phyloP scores from a whole-genome alignment of 2,329 filamentous ascomycete genomes.

The Phialophora macrospora region DNA sequence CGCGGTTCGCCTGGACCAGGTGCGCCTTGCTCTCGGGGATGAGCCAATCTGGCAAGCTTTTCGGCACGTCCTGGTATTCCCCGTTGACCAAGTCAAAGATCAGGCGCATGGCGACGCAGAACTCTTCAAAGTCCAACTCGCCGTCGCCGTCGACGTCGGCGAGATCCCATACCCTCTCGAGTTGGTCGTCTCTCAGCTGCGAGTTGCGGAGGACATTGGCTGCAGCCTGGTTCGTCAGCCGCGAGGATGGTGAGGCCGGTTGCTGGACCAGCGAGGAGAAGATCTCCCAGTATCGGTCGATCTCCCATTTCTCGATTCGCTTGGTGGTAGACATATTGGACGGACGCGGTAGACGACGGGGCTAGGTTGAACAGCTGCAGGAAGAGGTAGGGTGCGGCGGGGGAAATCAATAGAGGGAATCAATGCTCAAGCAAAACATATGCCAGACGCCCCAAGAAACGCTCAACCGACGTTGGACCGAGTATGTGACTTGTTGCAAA shows the following conservation, averaged over 20 bases:
- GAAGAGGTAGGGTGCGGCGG: background rate
- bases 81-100: slow-evolving; percentile 98
- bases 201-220: slow-evolving; percentile 75
- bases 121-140: slow-evolving; percentile 98
- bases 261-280: slow-evolving; percentile 64
- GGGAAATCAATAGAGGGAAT: background rate
- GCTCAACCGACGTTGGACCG: background rate
- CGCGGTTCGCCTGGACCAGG: slow-evolving; percentile 80
- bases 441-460: background rate
- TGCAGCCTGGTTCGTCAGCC: slow-evolving; percentile 71
- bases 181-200: slow-evolving; percentile 75
- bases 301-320: slow-evolving; percentile 71
- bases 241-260: slow-evolving; percentile 51
- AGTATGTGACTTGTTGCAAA: background rate
- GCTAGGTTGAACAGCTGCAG: background rate
- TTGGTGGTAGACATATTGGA: slow-evolving; percentile 31
- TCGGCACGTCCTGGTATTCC: slow-evolving; percentile 88
- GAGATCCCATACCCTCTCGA: slow-evolving; percentile 97
- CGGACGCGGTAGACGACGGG: background rate
- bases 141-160: slow-evolving; percentile 97
- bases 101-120: slow-evolving; percentile 97
- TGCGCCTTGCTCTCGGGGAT: slow-evolving; percentile 94
- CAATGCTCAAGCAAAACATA: background rate
- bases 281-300: slow-evolving; percentile 81
- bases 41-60: slow-evolving; percentile 88